phyloP scores from a whole-genome alignment of 164 flowering plant species.

The Warburgia ugandensis region DNA sequence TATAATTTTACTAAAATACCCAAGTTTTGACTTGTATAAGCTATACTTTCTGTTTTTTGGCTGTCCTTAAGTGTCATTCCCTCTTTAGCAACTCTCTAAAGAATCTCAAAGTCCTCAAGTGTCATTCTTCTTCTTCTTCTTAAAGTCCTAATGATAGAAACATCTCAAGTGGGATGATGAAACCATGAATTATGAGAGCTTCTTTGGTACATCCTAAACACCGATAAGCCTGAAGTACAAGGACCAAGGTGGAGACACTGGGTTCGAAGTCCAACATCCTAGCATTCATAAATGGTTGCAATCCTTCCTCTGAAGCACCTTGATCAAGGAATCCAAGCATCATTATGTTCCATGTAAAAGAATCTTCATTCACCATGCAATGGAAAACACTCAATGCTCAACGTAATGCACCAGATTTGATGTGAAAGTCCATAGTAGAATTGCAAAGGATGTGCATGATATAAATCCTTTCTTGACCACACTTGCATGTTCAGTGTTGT shows the following conservation, averaged over 20 bases:
- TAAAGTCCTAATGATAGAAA: too few relatives aligned
- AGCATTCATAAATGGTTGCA: slow-evolving; percentile 43
- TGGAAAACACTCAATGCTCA: slow-evolving; percentile 39
- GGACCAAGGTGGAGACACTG: slow-evolving; percentile 60
- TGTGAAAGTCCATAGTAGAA: slow-evolving; percentile 58
- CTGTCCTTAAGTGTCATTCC: too few relatives aligned
- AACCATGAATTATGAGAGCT: slow-evolving; percentile 47
- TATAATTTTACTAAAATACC: too few relatives aligned
- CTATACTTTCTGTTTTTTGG: too few relatives aligned
- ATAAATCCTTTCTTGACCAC: slow-evolving; percentile 50
- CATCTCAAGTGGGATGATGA: slow-evolving; percentile 48
- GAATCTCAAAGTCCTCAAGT: too few relatives aligned
- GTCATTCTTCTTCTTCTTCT: too few relatives aligned
- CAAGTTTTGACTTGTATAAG: too few relatives aligned
- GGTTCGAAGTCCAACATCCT: slow-evolving; percentile 51
- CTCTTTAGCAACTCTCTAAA: too few relatives aligned
- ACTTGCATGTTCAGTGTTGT: slow-evolving; percentile 44
- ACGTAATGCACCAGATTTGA: slow-evolving; percentile 32
- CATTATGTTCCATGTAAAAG: slow-evolving; percentile 74
- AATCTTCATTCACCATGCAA: slow-evolving; percentile 34
- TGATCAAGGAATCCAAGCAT: slow-evolving; percentile 40
- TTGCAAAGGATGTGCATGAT: slow-evolving; percentile 48
- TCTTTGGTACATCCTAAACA: slow-evolving; percentile 14
- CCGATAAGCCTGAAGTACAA: slow-evolving; percentile 49
- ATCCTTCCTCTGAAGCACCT: slow-evolving; percentile 37